Base-by-base conservation (phyloP, 768 basidiomycete species). In the Psilocybe tampanensis region DNA sequence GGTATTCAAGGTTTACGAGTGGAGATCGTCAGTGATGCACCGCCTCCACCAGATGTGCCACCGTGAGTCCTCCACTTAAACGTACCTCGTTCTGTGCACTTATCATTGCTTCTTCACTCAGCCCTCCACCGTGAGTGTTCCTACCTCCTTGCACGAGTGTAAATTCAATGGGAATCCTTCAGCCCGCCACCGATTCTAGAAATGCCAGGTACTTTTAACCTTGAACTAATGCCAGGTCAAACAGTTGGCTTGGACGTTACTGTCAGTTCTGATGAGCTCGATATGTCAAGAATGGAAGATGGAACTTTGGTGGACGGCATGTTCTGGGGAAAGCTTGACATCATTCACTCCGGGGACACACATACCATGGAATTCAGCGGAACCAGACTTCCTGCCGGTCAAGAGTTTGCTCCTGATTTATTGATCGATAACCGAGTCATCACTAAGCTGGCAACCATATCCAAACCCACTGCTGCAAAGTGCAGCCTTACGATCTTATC, bases 201-300 rank as follows among this genome's bases (percentile, higher is more conserved):
- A 60, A 94, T 94, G 92, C 88, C 89, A 3, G 92, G 88, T 3
- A 86, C 85, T 3, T 93, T 94, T 75, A 90, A 86, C 64, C 78
- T 94, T 39, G 92, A 94, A 70, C 82, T 94, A 24, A 71, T 76
- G 5, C 92, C 90, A 0, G 90, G 91, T 15, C 91, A 92, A 71
- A 79, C 83, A 41, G 88, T 94, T 52, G 89, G 86, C 6, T 80
- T 94, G 18, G 92, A 94, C 62, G 90, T 90, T 2, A 88, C 83
- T 17, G 81, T 93, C 32, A 79, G 82, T 51, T 93, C 92, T 2
- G 89, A 90, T 33, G 92, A 93, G 62, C 80, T 93, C 33, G 92
- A 94, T 68, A 94, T 94, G 92, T 89, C 92, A 2, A 83, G 90
- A 48, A 92, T 92, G 88, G 92, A 94, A 61, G 92, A 94, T 64